Percentiles rank a stretch among this genome's conserved stretches.
Conservation (phyloP, 2,329 filamentous ascomycete genomes). For the Alternaria ethzedia region DNA sequence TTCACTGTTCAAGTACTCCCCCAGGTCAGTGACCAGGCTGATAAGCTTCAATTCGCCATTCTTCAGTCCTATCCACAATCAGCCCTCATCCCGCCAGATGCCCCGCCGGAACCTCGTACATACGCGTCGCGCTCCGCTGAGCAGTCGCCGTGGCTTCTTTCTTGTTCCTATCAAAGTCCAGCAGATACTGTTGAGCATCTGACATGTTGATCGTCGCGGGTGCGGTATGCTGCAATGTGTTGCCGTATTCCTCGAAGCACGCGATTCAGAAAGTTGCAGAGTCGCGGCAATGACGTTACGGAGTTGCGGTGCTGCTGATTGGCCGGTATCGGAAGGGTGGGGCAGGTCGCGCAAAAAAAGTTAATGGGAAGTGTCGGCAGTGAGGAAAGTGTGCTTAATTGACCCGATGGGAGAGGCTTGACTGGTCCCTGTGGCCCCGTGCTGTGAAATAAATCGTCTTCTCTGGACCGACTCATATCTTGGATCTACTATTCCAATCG, state of each 20-base stretch:
- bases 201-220: slow-evolving; percentile 51
- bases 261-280: slow-evolving; percentile 19
- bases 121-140: slow-evolving; percentile 51
- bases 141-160: slow-evolving; percentile 54
- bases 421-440: background rate
- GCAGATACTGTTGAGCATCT: slow-evolving; percentile 59
- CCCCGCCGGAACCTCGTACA: slow-evolving; percentile 19
- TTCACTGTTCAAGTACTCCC: slow-evolving; percentile 72
- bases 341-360: slow-evolving; percentile 20
- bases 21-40: slow-evolving; percentile 67
- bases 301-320: slow-evolving; percentile 24
- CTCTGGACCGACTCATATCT: background rate
- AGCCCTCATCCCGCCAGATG: slow-evolving; percentile 17
- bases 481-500: background rate
- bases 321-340: slow-evolving; percentile 27
- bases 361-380: slow-evolving; percentile 2
- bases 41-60: slow-evolving; percentile 66
- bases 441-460: background rate
- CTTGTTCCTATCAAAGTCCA: slow-evolving; percentile 58
- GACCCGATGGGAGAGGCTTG: background rate
- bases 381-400: slow-evolving; percentile 3
- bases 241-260: slow-evolving; percentile 2
- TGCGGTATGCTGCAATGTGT: background rate
- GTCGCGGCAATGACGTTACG: slow-evolving; percentile 23
- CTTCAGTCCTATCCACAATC: slow-evolving; percentile 59